Percentiles rank a stretch among this genome's conserved stretches.
These are phyloP conservation scores for Zymoseptoria brevis DNA, from an alignment of 2,329 filamentous ascomycete genomes.

Conservation along the genomic window DNA sequence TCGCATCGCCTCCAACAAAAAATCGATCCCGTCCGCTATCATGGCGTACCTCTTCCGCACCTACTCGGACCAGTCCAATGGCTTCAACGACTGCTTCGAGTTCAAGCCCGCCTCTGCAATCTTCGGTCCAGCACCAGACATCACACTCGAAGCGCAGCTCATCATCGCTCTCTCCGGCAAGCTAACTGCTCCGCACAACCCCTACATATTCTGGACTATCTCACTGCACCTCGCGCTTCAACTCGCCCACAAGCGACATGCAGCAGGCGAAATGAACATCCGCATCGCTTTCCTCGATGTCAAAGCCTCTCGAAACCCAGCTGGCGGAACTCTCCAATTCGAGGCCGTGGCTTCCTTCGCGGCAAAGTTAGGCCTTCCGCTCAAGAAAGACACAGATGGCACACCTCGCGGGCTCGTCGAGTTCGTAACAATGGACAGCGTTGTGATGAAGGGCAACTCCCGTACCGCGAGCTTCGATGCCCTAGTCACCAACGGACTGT, in stretches of 20 bases:
- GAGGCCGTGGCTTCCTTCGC: not conserved
- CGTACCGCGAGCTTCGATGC: slow-evolving; percentile 2
- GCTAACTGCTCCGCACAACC: not conserved
- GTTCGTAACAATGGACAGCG: slow-evolving; percentile 2
- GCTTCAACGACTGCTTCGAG: slow-evolving; percentile 2
- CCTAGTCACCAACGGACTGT: slow-evolving; percentile 1
- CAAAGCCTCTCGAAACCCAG: not conserved
- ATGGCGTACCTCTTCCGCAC: slow-evolving; percentile 7
- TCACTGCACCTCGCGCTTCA: slow-evolving; percentile 9
- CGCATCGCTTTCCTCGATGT: slow-evolving; percentile 5
- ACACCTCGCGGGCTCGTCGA: slow-evolving; percentile 3
- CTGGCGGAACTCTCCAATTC: slow-evolving; percentile 2
- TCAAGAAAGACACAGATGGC: not conserved
- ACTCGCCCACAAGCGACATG: slow-evolving; percentile 2
- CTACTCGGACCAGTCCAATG: slow-evolving; percentile 5
- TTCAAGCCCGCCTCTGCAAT: slow-evolving; percentile 5
- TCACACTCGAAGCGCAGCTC: not conserved
- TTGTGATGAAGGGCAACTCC: slow-evolving; percentile 1
- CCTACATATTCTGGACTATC: slow-evolving; percentile 7
- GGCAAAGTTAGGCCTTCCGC: not conserved
- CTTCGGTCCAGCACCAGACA: not conserved
- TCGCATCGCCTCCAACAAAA: not conserved
- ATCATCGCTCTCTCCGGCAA: slow-evolving; percentile 3
- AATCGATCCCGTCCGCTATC: not conserved
- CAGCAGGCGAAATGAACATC: slow-evolving; percentile 1